A percentile compares a stretch with the other conserved stretches of the same genome.
Conservation (phyloP, 2,329 filamentous ascomycete genomes). For the Aspergillus fumigatiaffinis region DNA sequence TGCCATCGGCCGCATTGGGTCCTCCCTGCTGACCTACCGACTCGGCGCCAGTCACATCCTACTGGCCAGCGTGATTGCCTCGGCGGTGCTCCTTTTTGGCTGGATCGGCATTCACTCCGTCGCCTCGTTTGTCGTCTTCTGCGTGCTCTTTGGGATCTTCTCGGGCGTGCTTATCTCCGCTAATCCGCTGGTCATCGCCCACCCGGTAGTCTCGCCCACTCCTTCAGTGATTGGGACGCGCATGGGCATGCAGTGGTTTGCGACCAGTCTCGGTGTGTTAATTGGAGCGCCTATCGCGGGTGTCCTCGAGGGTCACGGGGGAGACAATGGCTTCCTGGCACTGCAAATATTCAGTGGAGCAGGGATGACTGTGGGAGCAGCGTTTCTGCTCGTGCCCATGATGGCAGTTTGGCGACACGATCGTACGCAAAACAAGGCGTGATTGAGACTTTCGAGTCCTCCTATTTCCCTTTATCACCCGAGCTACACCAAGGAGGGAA, state of each 20-base stretch:
- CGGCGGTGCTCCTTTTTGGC: conserved; percentile 2
- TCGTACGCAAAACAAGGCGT: not conserved
- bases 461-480: too few species aligned
- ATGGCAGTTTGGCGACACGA: conserved; percentile 2
- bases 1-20: not conserved
- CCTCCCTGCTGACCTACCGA: not conserved
- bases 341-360: conserved; percentile 5
- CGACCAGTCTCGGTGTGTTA: conserved; percentile 3
- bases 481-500: too few species aligned
- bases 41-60: not conserved
- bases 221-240: conserved; percentile 5
- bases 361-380: not conserved
- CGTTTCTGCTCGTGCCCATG: conserved; percentile 1
- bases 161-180: conserved; percentile 3
- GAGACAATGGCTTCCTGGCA: not conserved
- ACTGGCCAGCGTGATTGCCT: not conserved
- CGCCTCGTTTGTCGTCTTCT: conserved; percentile 2
- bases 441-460: too few species aligned
- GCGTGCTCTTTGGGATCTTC: conserved; percentile 4
- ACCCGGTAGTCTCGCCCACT: conserved; percentile 5
- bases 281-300: conserved; percentile 7
- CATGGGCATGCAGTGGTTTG: conserved; percentile 10
- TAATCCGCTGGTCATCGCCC: conserved; percentile 8
- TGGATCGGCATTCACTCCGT: conserved; percentile 5
- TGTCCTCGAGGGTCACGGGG: not conserved